Evolutionary conservation across 495 filamentous ascomycete genomes (phyloP), one percentile per base, ranked within the genome.

Genomic region (Lepidopterella palustris): DNA sequence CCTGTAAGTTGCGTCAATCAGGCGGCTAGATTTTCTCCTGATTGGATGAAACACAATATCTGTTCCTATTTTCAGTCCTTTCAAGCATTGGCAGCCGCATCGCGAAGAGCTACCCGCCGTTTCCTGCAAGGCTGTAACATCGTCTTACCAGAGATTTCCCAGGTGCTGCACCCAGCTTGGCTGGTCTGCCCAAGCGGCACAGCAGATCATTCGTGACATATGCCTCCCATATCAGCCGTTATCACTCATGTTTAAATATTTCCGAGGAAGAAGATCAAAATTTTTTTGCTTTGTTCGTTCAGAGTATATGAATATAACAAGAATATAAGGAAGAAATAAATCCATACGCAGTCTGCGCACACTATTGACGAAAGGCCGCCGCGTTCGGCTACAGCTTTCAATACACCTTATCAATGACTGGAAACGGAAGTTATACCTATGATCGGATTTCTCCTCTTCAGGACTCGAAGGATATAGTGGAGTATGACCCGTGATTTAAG

Each of bases 401-500:
- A 13, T 42, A 42, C 13, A 11, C 10, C 18, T 42, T 4, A 15
- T 13, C 10, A 29, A 64, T 64, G 61, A 28, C 57, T 39, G 57
- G 29, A 13, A 57, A 27, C 8, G 57, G 29, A 13, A 57, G 21
- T 10, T 60, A 64, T 45, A 57, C 31, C 27, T 65, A 65, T 35
- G 57, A 58, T 24, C 42, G 35, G 11, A 52, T 65, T 45, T 53
- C 62, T 3, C 26, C 62, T 15, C 15, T 61, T 9, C 24, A 57
- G 0, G 57, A 60, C 26, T 31, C 53, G 4, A 45, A 58, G 32
- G 62, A 65, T 39, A 39, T 65, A 52, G 62, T 58, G 21, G 62
- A 65, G 62, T 65, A 50, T 25, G 52, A 25, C 8, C 27, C 21
- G 18, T 1, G 23, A 23, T 29, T 27, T 53, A 23, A 24, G 15